These are phyloP conservation scores for Agrocybe chaxingu DNA, from an alignment of 768 basidiomycete genomes.

Conservation along the genomic window DNA sequence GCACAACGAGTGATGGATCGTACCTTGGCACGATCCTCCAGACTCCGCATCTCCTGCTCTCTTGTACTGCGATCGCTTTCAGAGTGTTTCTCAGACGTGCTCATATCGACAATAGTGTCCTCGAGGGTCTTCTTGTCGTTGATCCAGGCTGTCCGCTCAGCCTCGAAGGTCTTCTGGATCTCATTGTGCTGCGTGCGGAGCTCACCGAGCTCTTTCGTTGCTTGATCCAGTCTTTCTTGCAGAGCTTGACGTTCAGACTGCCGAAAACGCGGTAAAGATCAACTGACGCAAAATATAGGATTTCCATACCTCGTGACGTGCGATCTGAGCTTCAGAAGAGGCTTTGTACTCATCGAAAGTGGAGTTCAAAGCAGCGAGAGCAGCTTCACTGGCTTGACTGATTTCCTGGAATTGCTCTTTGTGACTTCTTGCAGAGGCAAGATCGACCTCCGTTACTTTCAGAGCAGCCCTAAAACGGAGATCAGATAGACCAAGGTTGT, in stretches of 20 bases:
- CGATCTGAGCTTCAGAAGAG: constrained; percentile 65
- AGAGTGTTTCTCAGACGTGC: constrained; percentile 64
- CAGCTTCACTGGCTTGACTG: constrained; percentile 76
- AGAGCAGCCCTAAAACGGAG: constrained; percentile 55
- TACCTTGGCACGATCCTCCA: constrained; percentile 72
- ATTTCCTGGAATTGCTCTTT: constrained; percentile 87
- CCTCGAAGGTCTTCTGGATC: constrained; percentile 62
- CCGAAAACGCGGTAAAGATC: background rate
- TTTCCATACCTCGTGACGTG: constrained; percentile 61
- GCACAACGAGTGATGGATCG: constrained; percentile 5
- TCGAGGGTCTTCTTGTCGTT: constrained; percentile 82
- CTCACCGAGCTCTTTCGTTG: constrained; percentile 52
- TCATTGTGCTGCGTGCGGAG: constrained; percentile 49
- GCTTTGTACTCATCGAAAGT: constrained; percentile 82
- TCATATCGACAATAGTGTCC: constrained; percentile 79
- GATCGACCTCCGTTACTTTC: constrained; percentile 76
- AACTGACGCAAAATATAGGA: constrained; percentile 6
- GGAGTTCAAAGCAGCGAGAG: constrained; percentile 61
- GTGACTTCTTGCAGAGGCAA: constrained; percentile 65
- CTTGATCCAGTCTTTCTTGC: constrained; percentile 54
- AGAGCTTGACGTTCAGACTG: constrained; percentile 66
- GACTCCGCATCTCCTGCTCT: constrained; percentile 61
- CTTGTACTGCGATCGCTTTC: constrained; percentile 61
- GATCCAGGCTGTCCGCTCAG: constrained; percentile 66
- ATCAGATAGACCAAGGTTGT: background rate